Base-by-base conservation (phyloP, 805 yeast species). In the Jamesozyma gamospora region DNA sequence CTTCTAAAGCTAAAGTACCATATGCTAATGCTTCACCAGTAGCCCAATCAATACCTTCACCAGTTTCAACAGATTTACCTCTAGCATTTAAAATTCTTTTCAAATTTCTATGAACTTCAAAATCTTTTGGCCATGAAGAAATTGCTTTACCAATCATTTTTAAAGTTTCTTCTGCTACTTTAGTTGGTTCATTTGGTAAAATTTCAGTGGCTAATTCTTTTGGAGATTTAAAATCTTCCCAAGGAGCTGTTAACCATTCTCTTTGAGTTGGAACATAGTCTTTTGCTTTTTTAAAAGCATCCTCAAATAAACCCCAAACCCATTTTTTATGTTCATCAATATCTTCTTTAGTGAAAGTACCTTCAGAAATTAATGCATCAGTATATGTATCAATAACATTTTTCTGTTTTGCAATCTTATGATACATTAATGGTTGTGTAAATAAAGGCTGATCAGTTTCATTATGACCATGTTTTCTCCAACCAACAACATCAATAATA, bases 371-470 rank as follows among this genome's bases (percentile, higher is more conserved):
- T 57, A 92, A 77, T 68, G 86, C 73, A 43, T 78, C 76, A 49
- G 81, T 74, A 72, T 92, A 92, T 61, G 78, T 74, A 55, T 88
- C 95, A 53, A 92, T 73, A 36, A 88, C 95, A 39, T 87, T 79
- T 63, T 79, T 75, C 81, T 88, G 90, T 64, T 83, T 73, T 41
- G 90, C 87, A 60, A 92, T 84, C 69, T 75, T 76, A 64, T 84
- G 70, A 74, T 92, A 92, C 99, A 92, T 92, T 57, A 87, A 69
- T 37, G 99, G 99, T 69, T 92, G 99, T 34, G 99, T 92, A 76
- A 92, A 92, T 28, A 94, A 72, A 43, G 99, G 99, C 72, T 92
- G 99, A 69, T 92, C 99, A 49, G 97, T 92, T 74, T 92, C 99
- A 65, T 92, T 92, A 74, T 92, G 99, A 63, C 99, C 99, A 64